phyloP scores from a whole-genome alignment of 2,329 filamentous ascomycete genomes.

The Colletotrichum melonis region DNA sequence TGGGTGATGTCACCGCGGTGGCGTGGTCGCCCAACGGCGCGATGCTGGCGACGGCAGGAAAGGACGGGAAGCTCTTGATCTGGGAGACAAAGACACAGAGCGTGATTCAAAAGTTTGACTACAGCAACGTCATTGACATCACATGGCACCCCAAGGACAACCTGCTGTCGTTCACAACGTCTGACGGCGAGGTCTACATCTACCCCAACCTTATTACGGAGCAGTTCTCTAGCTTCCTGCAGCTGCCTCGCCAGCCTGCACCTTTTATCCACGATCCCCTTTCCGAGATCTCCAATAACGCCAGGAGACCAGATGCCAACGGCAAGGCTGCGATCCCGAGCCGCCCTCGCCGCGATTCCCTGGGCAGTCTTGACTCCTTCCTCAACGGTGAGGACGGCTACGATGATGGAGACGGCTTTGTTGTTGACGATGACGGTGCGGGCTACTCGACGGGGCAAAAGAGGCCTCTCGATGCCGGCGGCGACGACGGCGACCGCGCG shows the following conservation, averaged over 20 bases:
- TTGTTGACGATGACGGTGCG: slow-evolving; percentile 94
- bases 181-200: slow-evolving; percentile 93
- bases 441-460: slow-evolving; percentile 79
- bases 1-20: slow-evolving; percentile 85
- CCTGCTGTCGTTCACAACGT: slow-evolving; percentile 89
- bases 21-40: slow-evolving; percentile 97
- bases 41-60: slow-evolving; percentile 78
- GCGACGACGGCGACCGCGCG: slow-evolving; percentile 55
- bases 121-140: slow-evolving; percentile 85
- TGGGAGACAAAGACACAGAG: slow-evolving; percentile 94
- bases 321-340: slow-evolving; percentile 31
- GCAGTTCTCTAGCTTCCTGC: slow-evolving; percentile 67
- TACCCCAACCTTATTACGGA: slow-evolving; percentile 76
- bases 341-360: slow-evolving; percentile 67
- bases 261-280: slow-evolving; percentile 88
- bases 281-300: slow-evolving; percentile 75
- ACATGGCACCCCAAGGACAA: slow-evolving; percentile 94
- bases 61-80: slow-evolving; percentile 77
- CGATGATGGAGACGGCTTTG: slow-evolving; percentile 79
- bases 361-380: slow-evolving; percentile 87
- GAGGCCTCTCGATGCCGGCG: slow-evolving; percentile 63
- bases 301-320: slow-evolving; percentile 58
- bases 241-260: slow-evolving; percentile 75
- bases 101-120: slow-evolving; percentile 81
- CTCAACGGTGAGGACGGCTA: slow-evolving; percentile 68